Evolutionary conservation across 2,329 filamentous ascomycete genomes (phyloP).

Genomic region (Claviceps sp.): DNA sequence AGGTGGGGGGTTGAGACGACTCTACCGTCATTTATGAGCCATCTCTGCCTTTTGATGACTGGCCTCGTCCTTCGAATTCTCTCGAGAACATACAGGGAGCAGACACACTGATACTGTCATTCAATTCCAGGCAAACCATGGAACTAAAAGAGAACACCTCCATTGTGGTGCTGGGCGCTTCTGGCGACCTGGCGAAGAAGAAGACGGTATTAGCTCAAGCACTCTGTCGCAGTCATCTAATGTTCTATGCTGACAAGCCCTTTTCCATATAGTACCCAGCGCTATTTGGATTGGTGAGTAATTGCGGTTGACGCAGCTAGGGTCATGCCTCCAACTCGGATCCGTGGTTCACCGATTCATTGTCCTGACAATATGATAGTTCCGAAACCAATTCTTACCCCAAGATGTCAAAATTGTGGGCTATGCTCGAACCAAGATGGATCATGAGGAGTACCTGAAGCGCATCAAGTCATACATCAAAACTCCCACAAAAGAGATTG

Average conservation of each 20-base stretch:
- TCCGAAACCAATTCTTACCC: slow-evolving; percentile 96
- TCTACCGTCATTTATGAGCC: slow-evolving; percentile 1
- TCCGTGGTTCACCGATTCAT: neutral
- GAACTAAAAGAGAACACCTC: slow-evolving; percentile 98
- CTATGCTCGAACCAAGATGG: slow-evolving; percentile 99
- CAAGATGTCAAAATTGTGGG: slow-evolving; percentile 95
- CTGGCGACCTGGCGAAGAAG: slow-evolving; percentile 97
- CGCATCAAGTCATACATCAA: slow-evolving; percentile 98
- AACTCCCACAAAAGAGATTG: slow-evolving; percentile 91
- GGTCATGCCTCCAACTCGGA: neutral
- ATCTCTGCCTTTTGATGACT: neutral
- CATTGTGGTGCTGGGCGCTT: slow-evolving; percentile 92
- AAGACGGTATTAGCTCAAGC: slow-evolving; percentile 61
- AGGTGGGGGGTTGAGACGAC: slow-evolving; percentile 3
- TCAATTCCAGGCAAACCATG: slow-evolving; percentile 46
- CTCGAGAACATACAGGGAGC: no score
- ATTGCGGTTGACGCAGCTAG: neutral
- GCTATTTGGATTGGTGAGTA: slow-evolving; percentile 84
- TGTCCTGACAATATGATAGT: slow-evolving; percentile 38
- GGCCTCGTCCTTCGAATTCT: neutral
- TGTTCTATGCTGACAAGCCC: slow-evolving; percentile 12
- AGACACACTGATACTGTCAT: slow-evolving; percentile 5
- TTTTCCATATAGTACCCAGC: slow-evolving; percentile 62
- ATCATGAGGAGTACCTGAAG: slow-evolving; percentile 87
- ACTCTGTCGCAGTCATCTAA: neutral